Base-by-base conservation (phyloP, 768 basidiomycete genomes). In the Russula virescens region DNA sequence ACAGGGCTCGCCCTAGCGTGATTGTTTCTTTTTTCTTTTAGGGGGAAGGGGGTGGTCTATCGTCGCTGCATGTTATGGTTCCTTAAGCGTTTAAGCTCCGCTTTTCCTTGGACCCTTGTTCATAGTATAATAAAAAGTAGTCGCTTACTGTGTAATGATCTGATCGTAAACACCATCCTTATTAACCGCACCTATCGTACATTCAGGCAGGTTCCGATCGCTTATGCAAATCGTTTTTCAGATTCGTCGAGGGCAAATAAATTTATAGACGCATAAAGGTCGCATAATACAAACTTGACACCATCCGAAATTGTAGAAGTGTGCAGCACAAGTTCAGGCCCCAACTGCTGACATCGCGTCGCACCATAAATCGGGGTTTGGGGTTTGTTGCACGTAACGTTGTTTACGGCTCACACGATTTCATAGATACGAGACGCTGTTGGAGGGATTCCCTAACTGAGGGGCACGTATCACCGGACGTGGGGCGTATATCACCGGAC, bases 1-100 rank as follows among this genome's bases (percentile, higher is more conserved):
- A 63, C 67, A 6, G 67, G 67, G 25, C 47, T 68, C 13, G 67
- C 65, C n/a, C 23, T 66, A 19, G 46, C 65, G 11, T 68, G 48
- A 68, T 1, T 38, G 6, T 34, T 21, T 19, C 18, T 58, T 43
- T 57, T 16, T n/a, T 21, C 19, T 21, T 58, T 42, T 57, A 13
- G 40, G 42, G 42, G 8, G 42, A 8, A 13, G 42, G 42, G 42
- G 42, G 38, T 16, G 1, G 38, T 40, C 61, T 55, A 62, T 64
- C 16, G 18, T 52, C 50, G 35, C 45, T 50, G 35, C 50, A 38
- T 42, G 28, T 31, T 10, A 34, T 34, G 48, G n/a, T n/a, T 42
- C 31, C 11, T 34, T 51, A 23, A 21, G 9, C 16, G 28, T 14
- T 31, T 21, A 11, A 16, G 11, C 26, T 25, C 26, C 42, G 5